These are phyloP conservation scores for Amylostereum chailletii DNA, from an alignment of 1,284 basidiomycete species.

Conservation along the genomic window DNA sequence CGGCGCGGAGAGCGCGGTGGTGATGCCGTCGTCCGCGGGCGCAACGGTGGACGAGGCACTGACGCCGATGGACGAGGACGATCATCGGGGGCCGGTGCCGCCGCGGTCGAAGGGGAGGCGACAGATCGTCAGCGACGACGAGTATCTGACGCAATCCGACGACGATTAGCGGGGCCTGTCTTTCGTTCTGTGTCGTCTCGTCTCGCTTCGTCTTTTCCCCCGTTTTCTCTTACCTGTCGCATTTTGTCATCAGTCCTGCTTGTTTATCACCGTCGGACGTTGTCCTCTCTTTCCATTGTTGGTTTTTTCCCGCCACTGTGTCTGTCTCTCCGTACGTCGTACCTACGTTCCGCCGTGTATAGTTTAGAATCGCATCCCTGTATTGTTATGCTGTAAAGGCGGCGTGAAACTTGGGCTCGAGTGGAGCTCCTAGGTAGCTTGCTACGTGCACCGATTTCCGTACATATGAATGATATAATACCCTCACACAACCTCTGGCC, in stretches of 20 bases:
- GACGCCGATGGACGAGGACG: constrained; percentile 72
- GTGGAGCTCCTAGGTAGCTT: too few relatives aligned
- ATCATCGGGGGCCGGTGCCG: constrained; percentile 39
- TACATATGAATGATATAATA: too few relatives aligned
- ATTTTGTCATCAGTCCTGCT: background rate
- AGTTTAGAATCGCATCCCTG: too few relatives aligned
- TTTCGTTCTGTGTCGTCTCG: background rate
- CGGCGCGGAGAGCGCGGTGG: constrained; percentile 42
- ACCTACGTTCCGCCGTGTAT: too few relatives aligned
- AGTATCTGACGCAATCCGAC: constrained; percentile 32
- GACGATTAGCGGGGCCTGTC: constrained; percentile 20
- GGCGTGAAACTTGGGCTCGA: too few relatives aligned
- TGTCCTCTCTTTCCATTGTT: background rate
- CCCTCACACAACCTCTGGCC: too few relatives aligned
- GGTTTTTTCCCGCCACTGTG: too few relatives aligned
- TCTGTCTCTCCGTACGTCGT: too few relatives aligned
- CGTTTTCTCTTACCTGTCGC: background rate
- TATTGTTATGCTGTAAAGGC: too few relatives aligned
- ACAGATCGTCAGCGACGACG: constrained; percentile 71
- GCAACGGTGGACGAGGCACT: constrained; percentile 49
- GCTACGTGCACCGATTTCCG: too few relatives aligned
- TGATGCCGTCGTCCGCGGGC: constrained; percentile 24
- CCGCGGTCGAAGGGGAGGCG: constrained; percentile 45
- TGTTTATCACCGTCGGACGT: background rate
- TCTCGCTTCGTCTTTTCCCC: background rate